These are phyloP conservation scores for Dovyalis caffra DNA, from an alignment of 345 rosid species.

Conservation along the genomic window DNA sequence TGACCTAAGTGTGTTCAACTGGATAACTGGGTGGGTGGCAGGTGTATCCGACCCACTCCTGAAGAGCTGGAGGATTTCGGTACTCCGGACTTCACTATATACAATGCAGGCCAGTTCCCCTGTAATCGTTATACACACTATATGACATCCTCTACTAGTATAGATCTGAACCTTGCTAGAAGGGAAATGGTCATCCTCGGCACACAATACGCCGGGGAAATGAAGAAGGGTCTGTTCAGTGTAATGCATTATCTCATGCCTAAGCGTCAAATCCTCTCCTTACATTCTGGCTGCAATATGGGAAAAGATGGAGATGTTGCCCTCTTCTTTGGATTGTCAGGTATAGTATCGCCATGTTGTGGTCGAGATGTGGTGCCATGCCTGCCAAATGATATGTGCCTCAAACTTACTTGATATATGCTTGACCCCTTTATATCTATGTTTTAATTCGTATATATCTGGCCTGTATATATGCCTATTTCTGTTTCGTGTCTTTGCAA, in stretches of 20 bases:
- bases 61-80: slow-evolving; percentile 98
- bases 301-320: slow-evolving; percentile 98
- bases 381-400: slow-evolving; percentile 32
- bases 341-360: slow-evolving; percentile 50
- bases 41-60: slow-evolving; percentile 97
- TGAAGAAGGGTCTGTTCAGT: slow-evolving; percentile 98
- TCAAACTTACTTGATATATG: neutral
- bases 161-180: slow-evolving; percentile 86
- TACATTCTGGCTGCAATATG: slow-evolving; percentile 99
- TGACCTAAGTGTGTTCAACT: slow-evolving; percentile 50
- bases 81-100: slow-evolving; percentile 97
- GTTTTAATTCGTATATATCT: neutral
- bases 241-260: slow-evolving; percentile 99
- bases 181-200: slow-evolving; percentile 99
- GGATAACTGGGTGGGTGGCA: slow-evolving; percentile 73
- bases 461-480: neutral
- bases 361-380: slow-evolving; percentile 29
- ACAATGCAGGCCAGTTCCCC: slow-evolving; percentile 99
- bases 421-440: neutral
- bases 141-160: slow-evolving; percentile 99
- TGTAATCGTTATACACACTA: slow-evolving; percentile 97
- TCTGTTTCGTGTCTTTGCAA: neutral
- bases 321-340: slow-evolving; percentile 99
- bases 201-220: slow-evolving; percentile 98
- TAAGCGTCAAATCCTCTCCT: slow-evolving; percentile 88